Evolutionary conservation across 2,329 filamentous ascomycete genomes (phyloP).

Genomic region (Curvularia sp.): DNA sequence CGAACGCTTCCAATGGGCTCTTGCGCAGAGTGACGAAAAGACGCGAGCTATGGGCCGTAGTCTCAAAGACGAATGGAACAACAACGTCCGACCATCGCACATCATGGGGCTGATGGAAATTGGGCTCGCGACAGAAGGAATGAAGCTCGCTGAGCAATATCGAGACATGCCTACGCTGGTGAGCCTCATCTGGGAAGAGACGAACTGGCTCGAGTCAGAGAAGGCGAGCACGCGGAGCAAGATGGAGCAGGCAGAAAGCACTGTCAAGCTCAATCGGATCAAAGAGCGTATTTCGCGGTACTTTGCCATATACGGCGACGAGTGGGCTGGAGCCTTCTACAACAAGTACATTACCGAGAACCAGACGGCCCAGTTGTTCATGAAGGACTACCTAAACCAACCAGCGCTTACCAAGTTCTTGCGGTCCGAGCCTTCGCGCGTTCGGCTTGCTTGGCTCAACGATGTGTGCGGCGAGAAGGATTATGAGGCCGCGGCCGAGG

Average conservation of each 20-base stretch:
- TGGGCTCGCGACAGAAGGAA: constrained; percentile 64
- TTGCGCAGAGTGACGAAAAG: constrained; percentile 60
- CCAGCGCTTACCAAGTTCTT: constrained; percentile 80
- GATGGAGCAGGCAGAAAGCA: constrained; percentile 46
- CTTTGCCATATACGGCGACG: constrained; percentile 70
- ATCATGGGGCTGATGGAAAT: constrained; percentile 56
- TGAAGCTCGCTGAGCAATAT: constrained; percentile 68
- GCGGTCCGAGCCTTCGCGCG: constrained; percentile 72
- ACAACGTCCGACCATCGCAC: constrained; percentile 51
- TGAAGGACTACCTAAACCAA: constrained; percentile 71
- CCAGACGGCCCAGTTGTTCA: constrained; percentile 62
- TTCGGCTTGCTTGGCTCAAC: constrained; percentile 92
- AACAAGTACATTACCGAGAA: constrained; percentile 72
- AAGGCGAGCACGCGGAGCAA: constrained; percentile 43
- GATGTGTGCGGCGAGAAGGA: constrained; percentile 80
- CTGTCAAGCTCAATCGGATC: constrained; percentile 53
- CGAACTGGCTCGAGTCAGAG: constrained; percentile 49
- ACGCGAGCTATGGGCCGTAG: constrained; percentile 57
- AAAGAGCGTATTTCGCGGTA: constrained; percentile 56
- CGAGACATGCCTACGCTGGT: constrained; percentile 69
- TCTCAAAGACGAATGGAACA: constrained; percentile 55
- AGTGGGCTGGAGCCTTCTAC: constrained; percentile 80
- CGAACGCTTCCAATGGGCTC: constrained; percentile 67
- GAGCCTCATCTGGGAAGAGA: constrained; percentile 57
- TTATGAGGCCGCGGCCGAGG: constrained; percentile 74